Conservation (phyloP, 805 yeast species). For the Tetrapisispora taiwanensis region DNA sequence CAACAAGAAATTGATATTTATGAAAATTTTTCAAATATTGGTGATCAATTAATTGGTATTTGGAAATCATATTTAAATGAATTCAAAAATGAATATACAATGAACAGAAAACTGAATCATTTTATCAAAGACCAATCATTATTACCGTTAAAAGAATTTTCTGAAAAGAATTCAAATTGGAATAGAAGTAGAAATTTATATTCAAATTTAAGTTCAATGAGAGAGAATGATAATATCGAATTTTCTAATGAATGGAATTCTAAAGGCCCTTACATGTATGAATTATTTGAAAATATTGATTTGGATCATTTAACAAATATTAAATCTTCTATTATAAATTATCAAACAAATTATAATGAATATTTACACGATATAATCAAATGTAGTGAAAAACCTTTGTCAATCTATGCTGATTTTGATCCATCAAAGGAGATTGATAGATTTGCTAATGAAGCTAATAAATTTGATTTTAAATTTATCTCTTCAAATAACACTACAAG, state of each 20-base stretch:
- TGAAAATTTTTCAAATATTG: conserved; percentile 35
- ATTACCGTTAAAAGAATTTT: conserved; percentile 42
- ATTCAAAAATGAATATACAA: conserved; percentile 37
- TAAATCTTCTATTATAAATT: conserved; percentile 56
- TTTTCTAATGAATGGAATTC: conserved; percentile 60
- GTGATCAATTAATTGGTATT: conserved; percentile 34
- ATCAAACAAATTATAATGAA: conserved; percentile 52
- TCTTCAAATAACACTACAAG: conserved; percentile 4
- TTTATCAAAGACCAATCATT: conserved; percentile 45
- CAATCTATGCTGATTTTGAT: conserved; percentile 52
- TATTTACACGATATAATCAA: conserved; percentile 35
- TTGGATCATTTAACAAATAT: conserved; percentile 48
- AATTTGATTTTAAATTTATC: conserved; percentile 15
- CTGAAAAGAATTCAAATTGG: conserved; percentile 46
- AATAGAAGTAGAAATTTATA: conserved; percentile 42
- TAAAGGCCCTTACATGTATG: conserved; percentile 68
- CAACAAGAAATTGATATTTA: conserved; percentile 39
- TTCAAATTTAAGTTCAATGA: conserved; percentile 34
- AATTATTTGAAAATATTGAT: conserved; percentile 65
- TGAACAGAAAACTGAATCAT: conserved; percentile 39
- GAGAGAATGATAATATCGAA: conserved; percentile 33
- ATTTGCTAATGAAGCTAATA: conserved; percentile 37
- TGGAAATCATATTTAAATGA: conserved; percentile 37
- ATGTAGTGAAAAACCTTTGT: conserved; percentile 54
- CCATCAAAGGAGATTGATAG: conserved; percentile 51